Evolutionary conservation across 768 basidiomycete species (phyloP), one percentile per base, ranked within the genome.

Genomic region (Crucibulum laeve): DNA sequence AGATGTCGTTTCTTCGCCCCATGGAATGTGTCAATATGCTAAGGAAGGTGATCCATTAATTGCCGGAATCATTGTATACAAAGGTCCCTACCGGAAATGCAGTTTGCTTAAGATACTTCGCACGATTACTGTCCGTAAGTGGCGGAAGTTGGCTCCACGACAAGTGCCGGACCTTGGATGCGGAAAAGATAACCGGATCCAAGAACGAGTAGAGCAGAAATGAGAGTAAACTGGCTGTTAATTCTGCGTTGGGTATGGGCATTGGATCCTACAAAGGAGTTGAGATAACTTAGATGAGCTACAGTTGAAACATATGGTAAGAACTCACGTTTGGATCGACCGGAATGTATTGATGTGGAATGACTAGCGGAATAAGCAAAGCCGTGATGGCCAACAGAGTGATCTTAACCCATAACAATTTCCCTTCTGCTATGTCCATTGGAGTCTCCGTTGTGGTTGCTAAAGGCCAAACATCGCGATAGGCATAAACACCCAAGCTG

Each of bases 381-480:
- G 70, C 70, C 5, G 68, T 68, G 10, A 73, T 33, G 3, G 63
- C 52, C 5, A 82, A 64, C 4, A 77, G 34, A 4, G 50, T 57
- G 13, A 82, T 51, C 50, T 76, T 72, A 3, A 64, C 50, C 80
- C 80, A 84, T 2, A 82, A 60, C 5, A 74, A 34, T 25, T 47
- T 45, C 4, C 77, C 76, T 48, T 75, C 69, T 0, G 51, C 52
- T 3, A 50, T 56, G 50, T 84, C 82, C 13, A 59, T 47, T 1
- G 80, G 77, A 3, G 37, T 18, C n/a, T 70, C 53, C 2, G 63
- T 62, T 54, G 62, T 77, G 3, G 75, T 83, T 13, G 69, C 65
- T 4, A 85, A 56, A 8, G 84, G 82, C 63, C 71, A 80, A 5
- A 86, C 40, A 51, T 79, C 73, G 22, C 82, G 71, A 53, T 78